Evolutionary conservation across 1,284 basidiomycete genomes (phyloP).

Genomic region (Flammula alnicola): DNA sequence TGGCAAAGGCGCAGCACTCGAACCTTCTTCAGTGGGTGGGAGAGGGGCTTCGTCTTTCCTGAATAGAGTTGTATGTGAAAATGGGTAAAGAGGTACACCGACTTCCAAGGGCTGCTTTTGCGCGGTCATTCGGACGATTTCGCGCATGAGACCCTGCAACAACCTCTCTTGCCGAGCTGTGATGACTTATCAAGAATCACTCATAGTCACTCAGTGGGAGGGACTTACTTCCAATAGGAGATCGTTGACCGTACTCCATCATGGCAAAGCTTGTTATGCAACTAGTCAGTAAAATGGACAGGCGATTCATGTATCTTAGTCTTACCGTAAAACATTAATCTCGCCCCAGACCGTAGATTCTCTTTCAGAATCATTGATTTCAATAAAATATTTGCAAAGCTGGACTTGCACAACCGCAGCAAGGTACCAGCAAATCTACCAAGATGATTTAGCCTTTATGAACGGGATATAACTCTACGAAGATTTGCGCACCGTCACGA

Average conservation of each 20-base stretch:
- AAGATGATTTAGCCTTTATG: background rate
- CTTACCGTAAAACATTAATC: conserved; percentile 77
- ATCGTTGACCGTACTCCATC: conserved; percentile 75
- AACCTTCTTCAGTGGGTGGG: conserved; percentile 32
- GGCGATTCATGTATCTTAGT: background rate
- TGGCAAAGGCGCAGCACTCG: conserved; percentile 44
- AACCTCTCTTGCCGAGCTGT: conserved; percentile 78
- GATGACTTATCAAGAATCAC: conserved; percentile 11
- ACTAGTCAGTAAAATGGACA: background rate
- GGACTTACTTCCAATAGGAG: conserved; percentile 79
- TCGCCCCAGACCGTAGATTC: conserved; percentile 83
- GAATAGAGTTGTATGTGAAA: conserved; percentile 72
- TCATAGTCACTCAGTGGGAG: conserved; percentile 7
- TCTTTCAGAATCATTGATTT: conserved; percentile 66
- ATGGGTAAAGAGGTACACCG: conserved; percentile 77
- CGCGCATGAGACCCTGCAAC: conserved; percentile 81
- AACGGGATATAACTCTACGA: background rate
- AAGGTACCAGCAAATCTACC: conserved; percentile 85
- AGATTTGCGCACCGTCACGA: conserved; percentile 64
- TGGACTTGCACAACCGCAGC: conserved; percentile 84
- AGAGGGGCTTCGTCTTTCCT: conserved; percentile 43
- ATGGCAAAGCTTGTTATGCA: conserved; percentile 65
- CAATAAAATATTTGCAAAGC: conserved; percentile 82
- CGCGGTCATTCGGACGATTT: conserved; percentile 79
- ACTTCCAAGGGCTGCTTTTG: conserved; percentile 79